phyloP scores from a whole-genome alignment of 495 filamentous ascomycete species.

The Baudoinia panamericana region DNA sequence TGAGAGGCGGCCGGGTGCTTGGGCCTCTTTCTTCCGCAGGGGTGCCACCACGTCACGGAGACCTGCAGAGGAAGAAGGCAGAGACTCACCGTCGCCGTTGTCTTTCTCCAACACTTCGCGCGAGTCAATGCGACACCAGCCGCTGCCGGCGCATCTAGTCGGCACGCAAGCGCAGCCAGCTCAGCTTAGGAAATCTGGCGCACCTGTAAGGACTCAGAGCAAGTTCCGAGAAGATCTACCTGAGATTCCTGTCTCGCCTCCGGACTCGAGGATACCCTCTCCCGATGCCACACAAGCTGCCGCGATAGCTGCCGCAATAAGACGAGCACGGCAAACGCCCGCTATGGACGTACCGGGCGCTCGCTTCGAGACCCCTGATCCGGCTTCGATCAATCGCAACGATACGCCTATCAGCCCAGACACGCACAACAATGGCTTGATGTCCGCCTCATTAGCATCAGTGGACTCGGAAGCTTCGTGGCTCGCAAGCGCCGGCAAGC shows the following conservation, averaged over 20 bases:
- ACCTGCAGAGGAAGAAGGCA: constrained; percentile 44
- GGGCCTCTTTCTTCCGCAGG: constrained; percentile 66
- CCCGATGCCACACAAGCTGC: constrained; percentile 35
- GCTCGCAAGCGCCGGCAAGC: constrained; percentile 51
- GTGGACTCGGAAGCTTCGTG: constrained; percentile 87
- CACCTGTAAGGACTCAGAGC: constrained; percentile 65
- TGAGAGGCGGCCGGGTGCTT: constrained; percentile 30
- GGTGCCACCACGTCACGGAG: constrained; percentile 39
- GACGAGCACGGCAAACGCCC: background rate
- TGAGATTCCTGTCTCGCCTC: constrained; percentile 67
- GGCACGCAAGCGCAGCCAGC: constrained; percentile 25
- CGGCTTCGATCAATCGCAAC: constrained; percentile 2
- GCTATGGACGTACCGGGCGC: constrained; percentile 10
- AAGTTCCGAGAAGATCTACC: constrained; percentile 90
- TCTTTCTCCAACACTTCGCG: constrained; percentile 71
- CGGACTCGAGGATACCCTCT: constrained; percentile 68
- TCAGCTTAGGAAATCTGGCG: constrained; percentile 33
- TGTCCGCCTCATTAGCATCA: constrained; percentile 67
- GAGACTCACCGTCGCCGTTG: constrained; percentile 34
- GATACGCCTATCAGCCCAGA: constrained; percentile 28
- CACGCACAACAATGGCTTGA: constrained; percentile 27
- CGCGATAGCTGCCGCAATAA: constrained; percentile 15
- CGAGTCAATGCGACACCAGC: constrained; percentile 52
- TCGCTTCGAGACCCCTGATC: constrained; percentile 4
- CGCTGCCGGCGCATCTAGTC: constrained; percentile 33